Evolutionary conservation across 345 rosid genomes (phyloP).

Genomic region (Capsella bursapastoris): DNA sequence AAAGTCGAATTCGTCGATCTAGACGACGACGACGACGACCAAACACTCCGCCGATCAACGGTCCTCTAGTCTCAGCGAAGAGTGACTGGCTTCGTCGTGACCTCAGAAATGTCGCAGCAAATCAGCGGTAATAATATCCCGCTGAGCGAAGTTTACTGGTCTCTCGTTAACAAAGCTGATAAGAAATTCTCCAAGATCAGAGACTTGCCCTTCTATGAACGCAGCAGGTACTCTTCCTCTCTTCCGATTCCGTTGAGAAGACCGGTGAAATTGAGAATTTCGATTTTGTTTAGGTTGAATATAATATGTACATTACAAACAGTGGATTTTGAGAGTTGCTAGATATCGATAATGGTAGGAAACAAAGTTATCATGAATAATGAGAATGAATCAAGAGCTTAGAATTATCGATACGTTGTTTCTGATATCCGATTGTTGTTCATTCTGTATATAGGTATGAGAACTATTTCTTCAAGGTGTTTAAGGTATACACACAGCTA

Average conservation of each 20-base stretch:
- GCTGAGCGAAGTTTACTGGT: conserved; percentile 88
- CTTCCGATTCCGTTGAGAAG: not conserved
- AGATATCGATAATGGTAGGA: not conserved
- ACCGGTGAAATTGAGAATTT: not conserved
- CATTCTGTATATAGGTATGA: conserved; percentile 64
- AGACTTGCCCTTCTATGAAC: conserved; percentile 94
- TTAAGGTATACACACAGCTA: conserved; percentile 92
- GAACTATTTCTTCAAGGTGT: conserved; percentile 89
- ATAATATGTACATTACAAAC: not conserved
- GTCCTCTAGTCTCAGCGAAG: conserved; percentile 3
- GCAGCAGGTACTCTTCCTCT: conserved; percentile 64
- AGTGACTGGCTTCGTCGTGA: conserved; percentile 8
- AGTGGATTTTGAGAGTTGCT: conserved; percentile 19
- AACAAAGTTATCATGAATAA: not conserved
- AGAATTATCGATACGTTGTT: not conserved
- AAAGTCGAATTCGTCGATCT: conserved; percentile 22
- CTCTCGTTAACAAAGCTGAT: conserved; percentile 94
- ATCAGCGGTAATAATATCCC: conserved; percentile 56
- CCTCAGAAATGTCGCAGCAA: conserved; percentile 55
- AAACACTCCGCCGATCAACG: conserved; percentile 38
- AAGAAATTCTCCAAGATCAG: conserved; percentile 97
- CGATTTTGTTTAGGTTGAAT: conserved; percentile 3
- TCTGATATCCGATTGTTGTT: not conserved
- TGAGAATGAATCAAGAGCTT: not conserved
- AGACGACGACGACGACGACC: conserved; percentile 39